Evolutionary conservation across 176 grass and related monocot species (phyloP).

Genomic region (bread wheat (Triticum aestivum)): DNA sequence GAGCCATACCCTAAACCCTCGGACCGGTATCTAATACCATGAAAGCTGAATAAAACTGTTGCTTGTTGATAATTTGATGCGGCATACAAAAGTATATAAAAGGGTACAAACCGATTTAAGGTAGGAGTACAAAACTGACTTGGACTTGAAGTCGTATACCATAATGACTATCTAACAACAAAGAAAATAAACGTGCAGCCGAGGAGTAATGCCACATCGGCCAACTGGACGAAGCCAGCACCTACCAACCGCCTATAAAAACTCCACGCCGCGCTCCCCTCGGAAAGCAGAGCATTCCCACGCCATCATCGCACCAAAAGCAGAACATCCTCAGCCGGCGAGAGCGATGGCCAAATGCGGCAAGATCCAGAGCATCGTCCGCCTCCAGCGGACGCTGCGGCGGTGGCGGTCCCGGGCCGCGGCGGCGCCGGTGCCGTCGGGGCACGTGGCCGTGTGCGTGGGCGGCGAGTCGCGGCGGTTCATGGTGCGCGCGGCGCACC

Average conservation of each 20-base stretch:
- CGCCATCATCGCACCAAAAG: neutral
- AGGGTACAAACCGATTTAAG: no score
- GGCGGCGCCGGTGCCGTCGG: constrained; percentile 38
- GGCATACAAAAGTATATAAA: no score
- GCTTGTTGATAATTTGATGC: no score
- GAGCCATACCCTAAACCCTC: no score
- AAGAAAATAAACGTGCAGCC: neutral
- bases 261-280: no score
- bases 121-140: no score
- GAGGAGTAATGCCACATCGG: neutral
- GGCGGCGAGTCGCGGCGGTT: constrained; percentile 69
- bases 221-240: neutral
- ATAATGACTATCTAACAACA: no score
- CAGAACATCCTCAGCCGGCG: neutral
- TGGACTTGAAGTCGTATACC: no score
- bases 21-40: no score
- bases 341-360: constrained; percentile 67
- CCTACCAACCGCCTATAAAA: neutral
- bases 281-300: neutral
- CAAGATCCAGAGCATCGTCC: constrained; percentile 81
- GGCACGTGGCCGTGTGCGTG: constrained; percentile 82
- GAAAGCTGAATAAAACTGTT: no score
- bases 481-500: constrained; percentile 75
- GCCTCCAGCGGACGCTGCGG: constrained; percentile 72
- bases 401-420: constrained; percentile 54